phyloP scores from a whole-genome alignment of 75 land plant species.

The Ceratopteris richardii region DNA sequence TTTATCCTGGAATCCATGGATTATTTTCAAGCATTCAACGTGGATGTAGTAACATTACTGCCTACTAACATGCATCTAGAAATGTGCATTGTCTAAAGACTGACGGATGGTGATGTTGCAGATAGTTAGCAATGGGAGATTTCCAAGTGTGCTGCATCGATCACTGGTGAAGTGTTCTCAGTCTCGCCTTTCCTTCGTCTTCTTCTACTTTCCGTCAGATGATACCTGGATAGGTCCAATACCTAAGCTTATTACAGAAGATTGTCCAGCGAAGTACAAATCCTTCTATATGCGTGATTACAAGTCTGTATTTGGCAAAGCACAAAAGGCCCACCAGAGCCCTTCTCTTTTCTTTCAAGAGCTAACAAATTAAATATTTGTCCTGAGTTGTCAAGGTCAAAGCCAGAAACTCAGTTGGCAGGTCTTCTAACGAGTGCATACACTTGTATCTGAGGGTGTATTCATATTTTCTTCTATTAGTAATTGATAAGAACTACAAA shows the following conservation, averaged over 20 bases:
- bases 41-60: too few relatives aligned
- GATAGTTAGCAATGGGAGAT: slow-evolving; percentile 18
- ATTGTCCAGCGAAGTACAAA: slow-evolving; percentile 5
- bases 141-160: slow-evolving; percentile 17
- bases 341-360: not conserved
- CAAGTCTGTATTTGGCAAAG: not conserved
- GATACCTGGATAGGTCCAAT: not conserved
- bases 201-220: not conserved
- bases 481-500: too few relatives aligned
- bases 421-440: too few relatives aligned
- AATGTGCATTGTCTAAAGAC: too few relatives aligned
- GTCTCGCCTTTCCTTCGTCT: slow-evolving; percentile 5
- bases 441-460: too few relatives aligned
- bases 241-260: slow-evolving; percentile 2
- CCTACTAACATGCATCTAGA: too few relatives aligned
- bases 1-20: too few relatives aligned
- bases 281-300: slow-evolving; percentile 2
- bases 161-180: not conserved
- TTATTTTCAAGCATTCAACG: too few relatives aligned
- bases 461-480: too few relatives aligned
- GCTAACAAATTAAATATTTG: too few relatives aligned
- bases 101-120: not conserved
- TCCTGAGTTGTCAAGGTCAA: too few relatives aligned
- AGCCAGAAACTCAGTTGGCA: too few relatives aligned
- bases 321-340: not conserved